Conservation (phyloP, 345 rosid species). For the Gossypium herbaceum region DNA sequence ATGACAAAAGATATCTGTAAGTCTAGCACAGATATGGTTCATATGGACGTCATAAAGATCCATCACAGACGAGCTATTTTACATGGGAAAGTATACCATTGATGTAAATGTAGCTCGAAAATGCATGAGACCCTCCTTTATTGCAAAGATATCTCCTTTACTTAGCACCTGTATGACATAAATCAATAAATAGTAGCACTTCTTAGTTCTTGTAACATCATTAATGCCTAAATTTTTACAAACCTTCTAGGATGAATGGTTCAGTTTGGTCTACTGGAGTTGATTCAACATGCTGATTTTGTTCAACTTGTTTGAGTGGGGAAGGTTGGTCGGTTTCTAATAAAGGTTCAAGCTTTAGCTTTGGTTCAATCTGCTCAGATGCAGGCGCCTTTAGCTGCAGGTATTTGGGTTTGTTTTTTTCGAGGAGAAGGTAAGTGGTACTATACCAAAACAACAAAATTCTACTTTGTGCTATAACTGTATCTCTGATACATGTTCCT, state of each 20-base stretch:
- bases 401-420: constrained; percentile 84
- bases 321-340: constrained; percentile 30
- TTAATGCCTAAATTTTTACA: constrained; percentile 51
- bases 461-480: constrained; percentile 72
- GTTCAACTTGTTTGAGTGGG: constrained; percentile 29
- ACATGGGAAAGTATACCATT: constrained; percentile 2
- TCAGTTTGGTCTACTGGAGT: constrained; percentile 43
- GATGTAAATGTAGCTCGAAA: constrained; percentile 19
- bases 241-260: constrained; percentile 94
- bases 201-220: constrained; percentile 22
- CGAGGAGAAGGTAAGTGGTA: constrained; percentile 73
- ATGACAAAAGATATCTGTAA: neutral
- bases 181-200: constrained; percentile 34
- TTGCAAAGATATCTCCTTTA: constrained; percentile 49
- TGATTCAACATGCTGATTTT: constrained; percentile 35
- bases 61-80: constrained; percentile 10
- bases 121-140: constrained; percentile 34
- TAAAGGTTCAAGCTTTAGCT: constrained; percentile 37
- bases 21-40: neutral
- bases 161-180: constrained; percentile 67
- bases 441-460: constrained; percentile 83
- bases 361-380: constrained; percentile 30
- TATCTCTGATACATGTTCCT: constrained; percentile 59
- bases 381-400: constrained; percentile 60
- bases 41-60: neutral